Percentiles rank a stretch among this genome's conserved stretches.
These are phyloP conservation scores for Kregervanrija fluxuum DNA, from an alignment of 805 yeast species.

Conservation along the genomic window DNA sequence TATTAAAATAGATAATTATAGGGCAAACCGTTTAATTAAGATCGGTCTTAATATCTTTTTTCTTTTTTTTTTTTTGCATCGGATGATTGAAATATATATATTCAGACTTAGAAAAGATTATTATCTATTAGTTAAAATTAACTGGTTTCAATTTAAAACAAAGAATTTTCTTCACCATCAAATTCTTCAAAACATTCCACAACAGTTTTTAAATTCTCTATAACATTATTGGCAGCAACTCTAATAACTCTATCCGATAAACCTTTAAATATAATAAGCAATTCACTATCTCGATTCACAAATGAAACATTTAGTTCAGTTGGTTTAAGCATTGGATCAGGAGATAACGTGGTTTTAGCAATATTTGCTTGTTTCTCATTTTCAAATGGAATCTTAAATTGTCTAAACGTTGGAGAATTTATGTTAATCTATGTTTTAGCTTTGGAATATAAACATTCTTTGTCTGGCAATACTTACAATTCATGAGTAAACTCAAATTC, in stretches of 20 bases:
- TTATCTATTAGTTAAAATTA: too few species aligned
- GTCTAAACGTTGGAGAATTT: conserved; percentile 15
- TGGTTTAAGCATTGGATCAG: conserved; percentile 77
- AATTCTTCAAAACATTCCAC: conserved; percentile 77
- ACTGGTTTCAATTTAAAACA: too few species aligned
- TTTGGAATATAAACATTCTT: background rate
- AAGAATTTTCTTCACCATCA: conserved; percentile 20
- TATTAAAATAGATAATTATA: too few species aligned
- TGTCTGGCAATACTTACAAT: conserved; percentile 2
- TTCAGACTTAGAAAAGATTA: background rate
- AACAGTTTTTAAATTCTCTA: conserved; percentile 70
- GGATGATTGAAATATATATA: background rate
- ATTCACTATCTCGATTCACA: conserved; percentile 23
- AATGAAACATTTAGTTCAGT: conserved; percentile 52
- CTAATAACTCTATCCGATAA: conserved; percentile 68
- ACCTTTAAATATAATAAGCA: conserved; percentile 49
- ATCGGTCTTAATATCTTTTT: too few species aligned
- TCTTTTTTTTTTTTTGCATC: background rate
- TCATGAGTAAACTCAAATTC: background rate
- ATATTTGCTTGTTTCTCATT: conserved; percentile 51
- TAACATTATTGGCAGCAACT: conserved; percentile 74
- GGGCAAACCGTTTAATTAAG: too few species aligned
- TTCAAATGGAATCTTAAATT: conserved; percentile 58
- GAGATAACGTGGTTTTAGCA: conserved; percentile 53
- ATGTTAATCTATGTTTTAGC: background rate